These are phyloP conservation scores for Colletotrichum musicola DNA, from an alignment of 2,329 filamentous ascomycete genomes.

Conservation along the genomic window DNA sequence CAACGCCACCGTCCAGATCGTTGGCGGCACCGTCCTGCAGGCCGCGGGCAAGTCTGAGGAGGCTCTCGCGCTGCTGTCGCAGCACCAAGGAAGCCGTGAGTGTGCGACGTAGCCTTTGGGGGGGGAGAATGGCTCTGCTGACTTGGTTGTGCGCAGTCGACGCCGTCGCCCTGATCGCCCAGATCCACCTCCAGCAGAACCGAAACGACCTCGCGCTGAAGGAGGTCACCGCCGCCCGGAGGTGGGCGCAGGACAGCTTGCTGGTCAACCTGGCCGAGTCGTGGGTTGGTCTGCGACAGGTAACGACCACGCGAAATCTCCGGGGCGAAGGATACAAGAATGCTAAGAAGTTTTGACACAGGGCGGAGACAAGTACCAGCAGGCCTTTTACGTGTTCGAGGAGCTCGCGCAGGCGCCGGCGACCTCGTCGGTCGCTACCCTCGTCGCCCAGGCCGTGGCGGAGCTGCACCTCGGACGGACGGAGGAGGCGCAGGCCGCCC, in stretches of 20 bases:
- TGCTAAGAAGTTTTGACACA: slow-evolving; percentile 54
- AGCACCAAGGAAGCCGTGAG: slow-evolving; percentile 89
- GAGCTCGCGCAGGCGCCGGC: slow-evolving; percentile 91
- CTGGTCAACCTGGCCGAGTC: slow-evolving; percentile 95
- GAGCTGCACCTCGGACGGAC: slow-evolving; percentile 91
- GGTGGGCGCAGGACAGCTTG: slow-evolving; percentile 95
- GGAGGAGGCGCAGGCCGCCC: slow-evolving; percentile 88
- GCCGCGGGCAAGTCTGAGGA: slow-evolving; percentile 85
- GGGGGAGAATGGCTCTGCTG: slow-evolving; percentile 6
- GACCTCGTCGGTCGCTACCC: slow-evolving; percentile 79
- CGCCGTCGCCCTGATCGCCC: slow-evolving; percentile 87
- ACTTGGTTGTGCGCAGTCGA: slow-evolving; percentile 63
- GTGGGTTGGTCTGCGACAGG: slow-evolving; percentile 91
- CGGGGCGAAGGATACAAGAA: neutral
- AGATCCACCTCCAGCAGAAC: slow-evolving; percentile 94
- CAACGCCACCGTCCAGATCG: slow-evolving; percentile 84
- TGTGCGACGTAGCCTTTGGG: slow-evolving; percentile 41
- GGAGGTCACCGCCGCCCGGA: slow-evolving; percentile 86
- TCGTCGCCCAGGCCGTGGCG: slow-evolving; percentile 90
- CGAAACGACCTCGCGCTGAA: slow-evolving; percentile 90
- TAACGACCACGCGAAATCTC: slow-evolving; percentile 56
- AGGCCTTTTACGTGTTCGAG: slow-evolving; percentile 97
- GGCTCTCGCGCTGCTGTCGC: slow-evolving; percentile 81
- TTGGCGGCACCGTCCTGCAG: slow-evolving; percentile 86
- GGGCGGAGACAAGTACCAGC: slow-evolving; percentile 96